phyloP scores from a whole-genome alignment of 495 filamentous ascomycete species.

The Amorphotheca resinae region DNA sequence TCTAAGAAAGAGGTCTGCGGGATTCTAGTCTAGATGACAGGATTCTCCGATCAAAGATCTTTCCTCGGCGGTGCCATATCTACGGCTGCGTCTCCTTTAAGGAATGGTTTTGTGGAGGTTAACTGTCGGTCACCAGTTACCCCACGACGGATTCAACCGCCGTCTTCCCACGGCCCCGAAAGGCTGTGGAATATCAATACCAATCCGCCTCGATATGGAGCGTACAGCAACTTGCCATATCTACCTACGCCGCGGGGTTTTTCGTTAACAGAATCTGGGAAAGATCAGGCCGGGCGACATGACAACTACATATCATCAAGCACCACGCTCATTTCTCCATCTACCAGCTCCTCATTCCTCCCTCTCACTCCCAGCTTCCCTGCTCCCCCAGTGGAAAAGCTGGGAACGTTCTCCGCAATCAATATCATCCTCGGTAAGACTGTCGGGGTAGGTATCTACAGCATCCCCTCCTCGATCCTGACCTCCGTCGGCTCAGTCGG shows the following conservation, averaged over 20 bases:
- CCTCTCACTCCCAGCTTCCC: constrained; percentile 12
- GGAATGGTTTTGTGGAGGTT: constrained; percentile 16
- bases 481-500: constrained; percentile 31
- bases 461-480: constrained; percentile 32
- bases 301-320: constrained; percentile 10
- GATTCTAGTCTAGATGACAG: constrained; percentile 8
- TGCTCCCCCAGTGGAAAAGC: constrained; percentile 10
- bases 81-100: constrained; percentile 22
- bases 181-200: constrained; percentile 1
- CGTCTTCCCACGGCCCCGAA: neutral
- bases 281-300: neutral
- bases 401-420: constrained; percentile 23
- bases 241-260: constrained; percentile 11
- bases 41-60: constrained; percentile 10
- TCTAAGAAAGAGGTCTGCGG: neutral
- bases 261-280: constrained; percentile 4
- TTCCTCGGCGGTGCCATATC: constrained; percentile 21
- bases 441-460: constrained; percentile 23
- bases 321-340: constrained; percentile 14
- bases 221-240: constrained; percentile 10
- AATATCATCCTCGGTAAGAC: constrained; percentile 27
- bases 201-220: constrained; percentile 7
- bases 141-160: constrained; percentile 12
- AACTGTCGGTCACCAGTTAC: constrained; percentile 22
- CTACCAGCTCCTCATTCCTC: constrained; percentile 3